These are phyloP conservation scores for Sporothrix pallida DNA, from an alignment of 2,329 filamentous ascomycete species.

Conservation along the genomic window DNA sequence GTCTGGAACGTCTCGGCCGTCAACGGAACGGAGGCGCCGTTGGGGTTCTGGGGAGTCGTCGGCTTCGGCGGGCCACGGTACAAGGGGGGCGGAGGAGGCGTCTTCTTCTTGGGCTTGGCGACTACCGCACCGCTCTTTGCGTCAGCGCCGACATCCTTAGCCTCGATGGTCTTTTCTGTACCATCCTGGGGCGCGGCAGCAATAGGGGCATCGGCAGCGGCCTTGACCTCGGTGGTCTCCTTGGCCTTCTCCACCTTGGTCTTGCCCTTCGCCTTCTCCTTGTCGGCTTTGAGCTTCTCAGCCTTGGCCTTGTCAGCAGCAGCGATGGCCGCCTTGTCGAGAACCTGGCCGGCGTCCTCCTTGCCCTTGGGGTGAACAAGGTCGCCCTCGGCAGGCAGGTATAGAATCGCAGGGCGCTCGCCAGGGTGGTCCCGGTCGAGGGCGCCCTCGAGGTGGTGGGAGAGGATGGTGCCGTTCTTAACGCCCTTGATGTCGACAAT, in stretches of 20 bases:
- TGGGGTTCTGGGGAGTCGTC: conserved; percentile 68
- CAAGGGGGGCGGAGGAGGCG: conserved; percentile 34
- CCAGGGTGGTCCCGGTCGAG: conserved; percentile 70
- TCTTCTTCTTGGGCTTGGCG: conserved; percentile 37
- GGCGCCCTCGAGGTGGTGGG: conserved; percentile 42
- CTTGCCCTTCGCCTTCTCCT: conserved; percentile 14
- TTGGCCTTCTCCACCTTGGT: conserved; percentile 22
- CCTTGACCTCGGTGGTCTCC: conserved; percentile 45
- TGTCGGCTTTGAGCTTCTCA: conserved; percentile 23
- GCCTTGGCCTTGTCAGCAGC: conserved; percentile 30
- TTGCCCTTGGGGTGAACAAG: conserved; percentile 47
- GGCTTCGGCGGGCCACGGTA: conserved; percentile 57
- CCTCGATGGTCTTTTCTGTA: background rate
- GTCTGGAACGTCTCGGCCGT: conserved; percentile 86
- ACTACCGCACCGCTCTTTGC: conserved; percentile 31
- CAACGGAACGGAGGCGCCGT: conserved; percentile 75
- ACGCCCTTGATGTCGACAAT: conserved; percentile 68
- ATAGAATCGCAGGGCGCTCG: conserved; percentile 70
- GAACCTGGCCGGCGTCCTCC: conserved; percentile 37
- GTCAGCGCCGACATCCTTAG: conserved; percentile 1
- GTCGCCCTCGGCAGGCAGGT: conserved; percentile 74
- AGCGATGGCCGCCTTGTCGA: conserved; percentile 33
- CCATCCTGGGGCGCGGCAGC: conserved; percentile 1
- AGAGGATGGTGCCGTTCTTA: conserved; percentile 70
- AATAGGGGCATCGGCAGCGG: conserved; percentile 26